Percentiles rank a stretch among this genome's conserved stretches.
These are phyloP conservation scores for Dichotomopilus funicola DNA, from an alignment of 2,329 filamentous ascomycete species.

Conservation along the genomic window DNA sequence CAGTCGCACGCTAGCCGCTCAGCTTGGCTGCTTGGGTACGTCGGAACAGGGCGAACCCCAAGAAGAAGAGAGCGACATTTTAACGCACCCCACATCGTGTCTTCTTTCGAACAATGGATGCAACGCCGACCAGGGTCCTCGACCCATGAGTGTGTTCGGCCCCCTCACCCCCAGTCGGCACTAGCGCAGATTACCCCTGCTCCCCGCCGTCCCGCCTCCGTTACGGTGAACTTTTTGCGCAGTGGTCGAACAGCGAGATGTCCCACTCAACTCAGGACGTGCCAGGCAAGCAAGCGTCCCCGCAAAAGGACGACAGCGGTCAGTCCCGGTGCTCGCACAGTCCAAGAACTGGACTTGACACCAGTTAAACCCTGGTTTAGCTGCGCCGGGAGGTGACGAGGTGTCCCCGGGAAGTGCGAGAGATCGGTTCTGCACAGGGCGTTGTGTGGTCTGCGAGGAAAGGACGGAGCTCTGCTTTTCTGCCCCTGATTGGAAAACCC, in stretches of 20 bases:
- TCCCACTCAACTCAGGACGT: background rate
- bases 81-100: slow-evolving; percentile 15
- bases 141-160: background rate
- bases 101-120: slow-evolving; percentile 15
- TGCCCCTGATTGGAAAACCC: background rate
- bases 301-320: slow-evolving; percentile 6
- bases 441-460: background rate
- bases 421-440: background rate
- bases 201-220: slow-evolving; percentile 19
- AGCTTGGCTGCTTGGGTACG: background rate
- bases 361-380: slow-evolving; percentile 1
- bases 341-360: slow-evolving; percentile 4
- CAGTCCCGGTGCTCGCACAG: slow-evolving; percentile 1
- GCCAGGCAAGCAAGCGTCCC: slow-evolving; percentile 9
- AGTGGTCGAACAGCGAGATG: background rate
- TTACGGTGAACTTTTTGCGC: slow-evolving; percentile 14
- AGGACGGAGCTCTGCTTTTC: background rate
- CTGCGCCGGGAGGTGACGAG: too few species aligned
- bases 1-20: slow-evolving; percentile 2
- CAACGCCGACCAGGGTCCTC: slow-evolving; percentile 16
- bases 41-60: slow-evolving; percentile 8
- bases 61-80: slow-evolving; percentile 15
- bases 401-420: background rate
- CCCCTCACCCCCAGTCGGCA: slow-evolving; percentile 4
- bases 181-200: slow-evolving; percentile 16